Base-by-base conservation (phyloP, 1,284 basidiomycete genomes). In the Entoloma clypeatum region DNA sequence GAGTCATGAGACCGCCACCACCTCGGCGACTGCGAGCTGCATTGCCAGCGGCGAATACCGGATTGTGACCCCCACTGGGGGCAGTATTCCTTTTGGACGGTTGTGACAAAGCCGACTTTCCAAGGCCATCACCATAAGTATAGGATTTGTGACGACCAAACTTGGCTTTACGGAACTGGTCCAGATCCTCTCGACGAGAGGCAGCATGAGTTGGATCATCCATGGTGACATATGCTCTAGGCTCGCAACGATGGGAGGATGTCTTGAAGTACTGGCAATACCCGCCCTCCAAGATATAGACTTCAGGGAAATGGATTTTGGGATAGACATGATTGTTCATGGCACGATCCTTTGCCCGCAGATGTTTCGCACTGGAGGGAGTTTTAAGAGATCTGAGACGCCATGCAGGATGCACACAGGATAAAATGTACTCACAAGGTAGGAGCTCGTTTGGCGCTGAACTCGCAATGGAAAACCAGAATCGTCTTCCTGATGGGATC, bases 401-500 rank as follows among this genome's bases (percentile, higher is more conserved):
- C 18, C 7, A 41, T 25, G n/a, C 23, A 25, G 3, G 9, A 33
- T 27, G 28, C n/a, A 16, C 24, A 35, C 41, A 18, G 50, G 13
- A 31, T 34, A 48, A 58, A 3, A 21, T 21, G 30, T 21, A 70
- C 85, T 66, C 60, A 94, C 92, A 96, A 92, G 7, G 93, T 94
- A 1, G 95, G 95, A 2, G 93, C 96, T 36, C 95, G 79, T 67
- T 96, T 96, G 27, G 79, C 84, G 57, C 90, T 94, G 60, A 97
- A 98, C 68, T 99, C 95, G 74, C 95, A 99, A 63, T 99, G 95
- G 72, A 99, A 98, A 44, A 99, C 77, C 35, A 99, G 67, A 13
- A 99, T 72, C 3, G 77, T 91, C 74, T 90, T 96, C 61, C 69
- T 81, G 41, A 67, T 67, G 2, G 65, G 53, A 49, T 92, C 84